Base-by-base conservation (phyloP, 2,329 filamentous ascomycete genomes). In the Aureobasidium melanogenum region DNA sequence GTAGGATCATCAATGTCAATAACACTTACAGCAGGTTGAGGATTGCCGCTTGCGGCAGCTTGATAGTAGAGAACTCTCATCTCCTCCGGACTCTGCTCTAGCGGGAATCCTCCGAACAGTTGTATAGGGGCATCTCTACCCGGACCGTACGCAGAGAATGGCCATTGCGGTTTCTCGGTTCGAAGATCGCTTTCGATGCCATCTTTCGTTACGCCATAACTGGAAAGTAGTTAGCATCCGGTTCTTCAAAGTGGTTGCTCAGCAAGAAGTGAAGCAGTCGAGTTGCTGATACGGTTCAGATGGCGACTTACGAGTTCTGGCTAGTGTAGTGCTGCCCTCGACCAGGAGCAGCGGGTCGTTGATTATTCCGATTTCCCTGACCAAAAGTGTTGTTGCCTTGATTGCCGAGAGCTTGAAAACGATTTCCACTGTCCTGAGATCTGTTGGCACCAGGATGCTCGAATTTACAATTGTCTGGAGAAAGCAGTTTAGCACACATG, bases 81-180 rank as follows among this genome's bases (percentile, higher is more conserved):
- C 74, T 97, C 93, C 72, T 97, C 93, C 43, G 88, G 88, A 69
- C 91, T 96, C 72, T 91, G 88, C 72, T 97, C 93, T 19, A 91
- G 82, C 6, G 84, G 80, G 47, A 80, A 81, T 1, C 91, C 91
- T 57, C 91, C 91, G 68, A 96, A 92, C 0, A 97, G 80, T 73
- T 96, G 91, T 19, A 84, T 84, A 0, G 92, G 92, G 1, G 88
- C 84, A 67, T 91, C 84, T 68, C 79, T 82, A 4, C 88, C 88
- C 0, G 92, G 91, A 0, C 86, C 89, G 73, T 96, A 97, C 24
- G 88, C 82, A 1, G 92, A 96, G 26, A 97, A 81, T 5, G 94
- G 87, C 88, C 92, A 97, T 79, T 84, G 76, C 19, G 93, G 93
- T 9, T 82, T 81, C 63, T 94, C 89, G 24, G 80, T 79, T 0